A percentile compares a stretch with the other conserved stretches of the same genome.
These are phyloP conservation scores for Bipolaris zeicola DNA, from an alignment of 2,329 filamentous ascomycete genomes.

Conservation along the genomic window DNA sequence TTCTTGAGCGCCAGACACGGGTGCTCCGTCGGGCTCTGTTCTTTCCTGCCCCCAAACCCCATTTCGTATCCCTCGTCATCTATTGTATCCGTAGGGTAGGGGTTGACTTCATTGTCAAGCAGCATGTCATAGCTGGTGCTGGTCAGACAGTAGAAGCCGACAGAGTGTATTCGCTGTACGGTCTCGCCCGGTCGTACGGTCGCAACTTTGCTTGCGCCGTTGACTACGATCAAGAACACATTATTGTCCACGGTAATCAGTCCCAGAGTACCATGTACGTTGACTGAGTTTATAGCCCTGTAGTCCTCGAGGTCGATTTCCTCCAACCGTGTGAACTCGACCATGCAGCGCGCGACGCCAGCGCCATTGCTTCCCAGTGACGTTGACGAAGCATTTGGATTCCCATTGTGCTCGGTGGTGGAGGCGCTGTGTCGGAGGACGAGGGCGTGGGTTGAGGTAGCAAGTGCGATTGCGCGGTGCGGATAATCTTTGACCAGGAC, in stretches of 20 bases:
- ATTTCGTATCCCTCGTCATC: slow-evolving; percentile 60
- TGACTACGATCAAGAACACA: slow-evolving; percentile 90
- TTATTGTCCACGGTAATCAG: slow-evolving; percentile 82
- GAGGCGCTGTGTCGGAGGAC: slow-evolving; percentile 80
- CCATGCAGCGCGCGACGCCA: slow-evolving; percentile 71
- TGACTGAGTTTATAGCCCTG: slow-evolving; percentile 72
- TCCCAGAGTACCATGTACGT: slow-evolving; percentile 84
- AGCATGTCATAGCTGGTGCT: slow-evolving; percentile 84
- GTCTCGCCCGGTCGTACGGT: slow-evolving; percentile 86
- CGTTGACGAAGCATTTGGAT: slow-evolving; percentile 63
- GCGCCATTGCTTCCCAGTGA: slow-evolving; percentile 52
- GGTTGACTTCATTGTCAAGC: slow-evolving; percentile 62
- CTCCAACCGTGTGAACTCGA: slow-evolving; percentile 75
- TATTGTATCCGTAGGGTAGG: slow-evolving; percentile 59
- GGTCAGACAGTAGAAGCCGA: slow-evolving; percentile 92
- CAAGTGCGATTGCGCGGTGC: slow-evolving; percentile 84
- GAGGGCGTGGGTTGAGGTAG: slow-evolving; percentile 77
- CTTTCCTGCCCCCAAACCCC: slow-evolving; percentile 60
- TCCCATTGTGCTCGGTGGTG: slow-evolving; percentile 58
- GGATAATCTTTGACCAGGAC: slow-evolving; percentile 86
- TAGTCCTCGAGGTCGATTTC: slow-evolving; percentile 75
- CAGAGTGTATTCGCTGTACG: slow-evolving; percentile 81
- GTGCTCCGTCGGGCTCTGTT: slow-evolving; percentile 77
- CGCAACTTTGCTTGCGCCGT: slow-evolving; percentile 76
- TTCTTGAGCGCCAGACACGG: slow-evolving; percentile 91